Evolutionary conservation across 2,329 filamentous ascomycete species (phyloP), one percentile per base, ranked within the genome.

Genomic region (Zasmidium cellare): DNA sequence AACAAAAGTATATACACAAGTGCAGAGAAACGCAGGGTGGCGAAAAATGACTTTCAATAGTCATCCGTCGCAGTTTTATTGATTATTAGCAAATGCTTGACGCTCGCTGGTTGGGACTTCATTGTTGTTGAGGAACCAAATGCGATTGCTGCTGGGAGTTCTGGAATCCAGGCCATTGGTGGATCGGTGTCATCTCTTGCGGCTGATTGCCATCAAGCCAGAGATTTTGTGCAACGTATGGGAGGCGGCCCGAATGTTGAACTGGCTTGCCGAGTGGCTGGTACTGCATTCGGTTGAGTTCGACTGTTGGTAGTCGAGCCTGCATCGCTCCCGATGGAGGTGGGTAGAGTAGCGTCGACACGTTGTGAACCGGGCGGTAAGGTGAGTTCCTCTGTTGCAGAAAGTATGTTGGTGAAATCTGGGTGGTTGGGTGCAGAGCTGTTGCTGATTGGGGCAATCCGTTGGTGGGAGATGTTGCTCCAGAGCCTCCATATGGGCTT

Each of bases 271-370:
- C 78, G 19, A 81, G 67, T 9, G 78, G 76, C 61, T 81, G 79
- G 57, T 81, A 81, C 51, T 80, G 78, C 79, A 81, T 80, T 57
- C 79, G 77, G 52, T 79, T 76, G 58, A 76, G 74, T 44, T 73
- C 73, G 18, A 80, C 73, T 38, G 74, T 74, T 47, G 73, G 72
- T 11, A 75, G 72, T 9, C 76, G 74, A 49, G 78, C 76, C 50
- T 93, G 88, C 62, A 96, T 83, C 7, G 91, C 91, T 9, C 86
- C 82, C 22, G 90, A 89, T 0, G 92, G 90, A 6, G 92, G 91
- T 28, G 92, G 92, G 58, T 94, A 91, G 25, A 97, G 81, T n/a
- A 97, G 83, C 0, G 91, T 96, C 66, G 94, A 92, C 58, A 97
- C 91, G 60, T 91, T 85, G 53, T 92, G 89, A 41, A 97, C 88